These are phyloP conservation scores for Geotrichum klebahnii DNA, from an alignment of 1,139 yeast species.

Conservation along the genomic window DNA sequence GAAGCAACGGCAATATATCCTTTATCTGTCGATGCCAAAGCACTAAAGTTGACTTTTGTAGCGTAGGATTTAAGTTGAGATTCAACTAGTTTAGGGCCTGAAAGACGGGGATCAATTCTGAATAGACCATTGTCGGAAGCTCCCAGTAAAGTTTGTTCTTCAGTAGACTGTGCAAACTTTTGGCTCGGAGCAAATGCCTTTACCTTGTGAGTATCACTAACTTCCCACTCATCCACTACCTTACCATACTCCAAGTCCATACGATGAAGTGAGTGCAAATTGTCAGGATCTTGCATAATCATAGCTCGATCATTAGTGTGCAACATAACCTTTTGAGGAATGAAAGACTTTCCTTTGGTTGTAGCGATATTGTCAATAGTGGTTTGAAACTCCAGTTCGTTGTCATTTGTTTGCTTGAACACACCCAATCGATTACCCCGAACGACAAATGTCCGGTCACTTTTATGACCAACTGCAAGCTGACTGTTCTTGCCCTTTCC, in stretches of 20 bases:
- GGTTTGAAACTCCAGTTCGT: slow-evolving; percentile 57
- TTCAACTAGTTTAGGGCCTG: slow-evolving; percentile 55
- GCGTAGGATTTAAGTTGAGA: slow-evolving; percentile 52
- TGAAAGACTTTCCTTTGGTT: slow-evolving; percentile 51
- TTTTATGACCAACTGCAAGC: slow-evolving; percentile 64
- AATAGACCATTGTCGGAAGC: slow-evolving; percentile 61
- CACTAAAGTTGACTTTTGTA: slow-evolving; percentile 54
- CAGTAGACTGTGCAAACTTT: slow-evolving; percentile 69
- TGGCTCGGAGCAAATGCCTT: slow-evolving; percentile 62
- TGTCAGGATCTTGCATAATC: slow-evolving; percentile 55
- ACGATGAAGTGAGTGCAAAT: slow-evolving; percentile 50
- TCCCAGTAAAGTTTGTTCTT: slow-evolving; percentile 71
- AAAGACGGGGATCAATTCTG: slow-evolving; percentile 71
- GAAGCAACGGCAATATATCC: slow-evolving; percentile 80
- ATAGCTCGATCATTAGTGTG: slow-evolving; percentile 69
- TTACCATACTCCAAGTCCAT: slow-evolving; percentile 79
- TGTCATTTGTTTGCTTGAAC: slow-evolving; percentile 55
- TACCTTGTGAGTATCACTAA: slow-evolving; percentile 44
- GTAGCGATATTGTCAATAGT: slow-evolving; percentile 59
- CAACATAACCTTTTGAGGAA: slow-evolving; percentile 65
- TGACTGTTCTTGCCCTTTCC: slow-evolving; percentile 51
- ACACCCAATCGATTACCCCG: slow-evolving; percentile 80
- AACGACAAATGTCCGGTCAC: slow-evolving; percentile 71
- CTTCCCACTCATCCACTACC: slow-evolving; percentile 77
- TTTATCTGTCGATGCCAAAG: slow-evolving; percentile 64